Evolutionary conservation across 2,329 filamentous ascomycete genomes (phyloP), one percentile per base, ranked within the genome.

Genomic region (Aspergillus unguis): DNA sequence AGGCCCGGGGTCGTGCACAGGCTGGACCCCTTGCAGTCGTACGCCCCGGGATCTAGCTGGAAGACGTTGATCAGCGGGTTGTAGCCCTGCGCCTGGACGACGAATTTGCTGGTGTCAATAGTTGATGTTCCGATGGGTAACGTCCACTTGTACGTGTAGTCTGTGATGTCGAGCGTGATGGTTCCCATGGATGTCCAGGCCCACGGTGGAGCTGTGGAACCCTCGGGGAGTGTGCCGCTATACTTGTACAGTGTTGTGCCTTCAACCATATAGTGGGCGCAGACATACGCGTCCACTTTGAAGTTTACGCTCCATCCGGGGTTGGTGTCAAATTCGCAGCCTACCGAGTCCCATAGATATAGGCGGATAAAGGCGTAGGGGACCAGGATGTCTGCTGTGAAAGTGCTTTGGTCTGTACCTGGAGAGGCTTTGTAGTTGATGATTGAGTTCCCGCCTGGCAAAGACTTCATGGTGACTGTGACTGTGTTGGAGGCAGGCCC

Each of bases 281-380:
- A 52, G 43, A 54, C 32, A 17, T 56, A 53, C 17, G 50, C 17
- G 43, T 52, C 51, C 4, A 43, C 23, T 7, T 54, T 51, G 27
- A 49, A 51, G 26, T n/a, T 47, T 51, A 47, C 58, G 29, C 6
- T 46, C 57, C 57, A 56, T 51, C 55, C 17, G 48, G 48, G 50
- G 41, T 43, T 28, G 11, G 26, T 31, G 41, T 42, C 8, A 47
- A 54, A 6, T 45, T 28, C 55, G 42, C 53, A 6, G 17, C 6
- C 33, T 4, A 26, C 17, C n/a, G 23, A 27, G 26, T 48, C 36
- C 26, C 36, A 28, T 46, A 59, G n/a, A 40, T 53, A 59, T n/a
- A 59, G 53, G 31, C 55, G 58, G 36, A 59, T 40, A 32, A 56
- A 58, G 5, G 58, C 42, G 38, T 54, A 59, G 11, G 55, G 53